Conservation (phyloP, 2,329 filamentous ascomycete genomes). For the Aspergillus latus region DNA sequence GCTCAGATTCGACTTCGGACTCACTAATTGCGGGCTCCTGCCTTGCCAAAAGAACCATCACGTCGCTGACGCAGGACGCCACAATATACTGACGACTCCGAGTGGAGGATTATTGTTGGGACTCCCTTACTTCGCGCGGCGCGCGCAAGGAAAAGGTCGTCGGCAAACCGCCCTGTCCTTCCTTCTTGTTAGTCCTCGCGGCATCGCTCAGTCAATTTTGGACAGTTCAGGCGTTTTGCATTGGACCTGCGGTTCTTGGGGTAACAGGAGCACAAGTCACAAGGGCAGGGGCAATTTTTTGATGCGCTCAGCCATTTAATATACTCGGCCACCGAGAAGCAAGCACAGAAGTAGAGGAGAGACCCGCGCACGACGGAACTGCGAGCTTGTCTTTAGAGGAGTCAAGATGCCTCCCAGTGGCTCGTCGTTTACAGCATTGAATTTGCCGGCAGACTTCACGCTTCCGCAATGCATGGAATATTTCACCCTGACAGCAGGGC, state of each 20-base stretch:
- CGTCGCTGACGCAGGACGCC: conserved; percentile 10
- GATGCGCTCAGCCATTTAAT: neutral
- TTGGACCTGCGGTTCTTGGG: neutral
- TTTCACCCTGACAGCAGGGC: conserved; percentile 49
- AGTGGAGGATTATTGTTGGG: conserved; percentile 10
- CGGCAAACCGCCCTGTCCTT: conserved; percentile 1
- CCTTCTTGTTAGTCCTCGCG: neutral
- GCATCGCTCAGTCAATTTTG: neutral
- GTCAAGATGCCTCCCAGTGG: conserved; percentile 45
- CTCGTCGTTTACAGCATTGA: conserved; percentile 47
- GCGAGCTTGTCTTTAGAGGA: neutral
- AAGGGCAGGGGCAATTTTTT: neutral
- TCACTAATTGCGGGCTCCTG: conserved; percentile 10
- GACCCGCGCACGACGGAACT: neutral
- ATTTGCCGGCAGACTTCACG: conserved; percentile 45
- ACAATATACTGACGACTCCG: conserved; percentile 8
- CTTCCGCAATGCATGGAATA: conserved; percentile 51
- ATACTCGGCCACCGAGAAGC: neutral
- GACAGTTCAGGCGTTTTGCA: neutral
- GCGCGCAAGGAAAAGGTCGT: conserved; percentile 7
- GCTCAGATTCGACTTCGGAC: conserved; percentile 8
- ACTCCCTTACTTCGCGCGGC: conserved; percentile 17
- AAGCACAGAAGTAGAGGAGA: conserved; percentile 1
- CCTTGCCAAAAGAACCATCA: conserved; percentile 1
- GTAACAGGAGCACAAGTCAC: conserved; percentile 2